Evolutionary conservation across 345 rosid genomes (phyloP), one percentile per base, ranked within the genome.

Genomic region (Lenwebbia sp.): DNA sequence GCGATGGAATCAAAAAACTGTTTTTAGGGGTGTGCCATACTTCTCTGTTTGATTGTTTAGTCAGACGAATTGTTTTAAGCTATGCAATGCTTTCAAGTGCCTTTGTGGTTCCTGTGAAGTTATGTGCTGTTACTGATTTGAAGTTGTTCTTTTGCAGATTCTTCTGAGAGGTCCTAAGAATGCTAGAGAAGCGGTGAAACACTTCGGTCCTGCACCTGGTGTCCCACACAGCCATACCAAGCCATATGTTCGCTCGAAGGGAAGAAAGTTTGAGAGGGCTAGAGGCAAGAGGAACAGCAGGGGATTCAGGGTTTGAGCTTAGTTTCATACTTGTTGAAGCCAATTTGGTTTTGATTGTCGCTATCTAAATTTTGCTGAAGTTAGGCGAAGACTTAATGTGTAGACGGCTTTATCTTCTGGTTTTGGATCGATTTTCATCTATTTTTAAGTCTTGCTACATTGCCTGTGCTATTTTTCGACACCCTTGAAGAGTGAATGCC

Each of bases 131-230:
- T 37, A 37, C 26, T 70, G 81, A 70, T 37, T 37, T 5, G 47
- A 70, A 70, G 81, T 40, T 19, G 6, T 33, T 37, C 81, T 70
- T 47, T 30, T 75, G 33, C 85, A 94, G 95, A 90, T 94, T 88
- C 94, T 94, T 57, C 93, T 94, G 40, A 89, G 97, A 86, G 96
- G 96, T 55, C 96, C 96, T 12, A 94, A 94, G 95, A 94, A 91
- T 87, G 89, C 93, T 65, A 93, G 96, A 78, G 96, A 94, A 88
- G 96, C 95, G 2, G 96, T 93, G 86, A 94, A 94, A 86, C 97
- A 94, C 89, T 94, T 94, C 57, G 97, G 97, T 82, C 95, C 95
- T 8, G 97, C 97, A 54, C 97, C 97, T 47, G 95, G 97, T 90
- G 96, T 94, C 81, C 97, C 97, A 23, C 97, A 93, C 91, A 93